Percentiles rank a stretch among this genome's conserved stretches.
Evolutionary conservation across 257 asterid genomes (phyloP).

Genomic region (Petrea volubilis): DNA sequence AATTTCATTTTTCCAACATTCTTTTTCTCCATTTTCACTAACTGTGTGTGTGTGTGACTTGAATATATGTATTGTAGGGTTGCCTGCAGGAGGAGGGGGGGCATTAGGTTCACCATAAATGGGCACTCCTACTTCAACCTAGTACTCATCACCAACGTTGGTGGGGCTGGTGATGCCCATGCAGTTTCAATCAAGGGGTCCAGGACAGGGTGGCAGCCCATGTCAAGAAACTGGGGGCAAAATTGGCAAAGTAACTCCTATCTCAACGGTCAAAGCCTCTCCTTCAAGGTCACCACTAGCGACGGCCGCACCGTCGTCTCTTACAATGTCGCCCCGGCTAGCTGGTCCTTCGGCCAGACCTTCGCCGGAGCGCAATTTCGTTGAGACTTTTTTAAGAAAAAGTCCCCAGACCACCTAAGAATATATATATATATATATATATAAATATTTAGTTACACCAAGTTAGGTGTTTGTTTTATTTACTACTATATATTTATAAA

Average conservation of each 20-base stretch:
- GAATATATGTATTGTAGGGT: slow-evolving; percentile 55
- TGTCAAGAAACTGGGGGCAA: slow-evolving; percentile 96
- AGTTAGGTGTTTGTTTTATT: not conserved
- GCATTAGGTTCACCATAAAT: slow-evolving; percentile 82
- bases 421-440: no score
- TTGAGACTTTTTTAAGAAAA: not conserved
- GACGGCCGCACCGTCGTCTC: slow-evolving; percentile 73
- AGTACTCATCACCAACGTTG: slow-evolving; percentile 80
- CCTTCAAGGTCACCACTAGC: slow-evolving; percentile 81
- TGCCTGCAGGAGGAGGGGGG: slow-evolving; percentile 78
- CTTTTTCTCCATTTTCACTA: not conserved
- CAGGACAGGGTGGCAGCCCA: slow-evolving; percentile 70
- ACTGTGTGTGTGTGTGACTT: not conserved
- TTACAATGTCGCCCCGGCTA: slow-evolving; percentile 61
- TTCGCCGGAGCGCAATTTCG: slow-evolving; percentile 77
- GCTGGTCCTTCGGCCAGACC: slow-evolving; percentile 91
- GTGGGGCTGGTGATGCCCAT: slow-evolving; percentile 87
- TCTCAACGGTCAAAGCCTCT: slow-evolving; percentile 80
- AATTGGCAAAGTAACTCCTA: slow-evolving; percentile 82
- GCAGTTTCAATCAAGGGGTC: slow-evolving; percentile 78
- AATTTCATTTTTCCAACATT: not conserved
- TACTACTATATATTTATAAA: not conserved
- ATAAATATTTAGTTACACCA: no score
- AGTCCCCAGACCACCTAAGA: no score
- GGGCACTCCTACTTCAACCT: slow-evolving; percentile 91